A percentile compares a stretch with the other conserved stretches of the same genome.
Evolutionary conservation across 306 rosid genomes (phyloP).

Genomic region (Albizia julibrissin): DNA sequence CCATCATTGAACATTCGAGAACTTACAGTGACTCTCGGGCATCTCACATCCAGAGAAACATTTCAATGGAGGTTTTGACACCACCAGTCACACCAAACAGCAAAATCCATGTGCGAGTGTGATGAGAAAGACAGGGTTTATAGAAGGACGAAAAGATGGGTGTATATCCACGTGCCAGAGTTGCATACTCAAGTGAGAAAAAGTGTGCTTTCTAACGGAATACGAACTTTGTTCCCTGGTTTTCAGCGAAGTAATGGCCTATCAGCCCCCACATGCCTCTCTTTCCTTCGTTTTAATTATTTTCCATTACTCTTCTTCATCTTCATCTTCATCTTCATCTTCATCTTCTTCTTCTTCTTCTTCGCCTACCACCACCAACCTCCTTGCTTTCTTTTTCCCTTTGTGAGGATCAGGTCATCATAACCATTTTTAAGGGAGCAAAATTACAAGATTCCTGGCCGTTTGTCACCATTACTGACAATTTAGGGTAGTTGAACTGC

Average conservation of each 20-base stretch:
- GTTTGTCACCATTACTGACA: constrained; percentile 59
- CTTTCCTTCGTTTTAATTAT: constrained; percentile 21
- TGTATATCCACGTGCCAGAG: constrained; percentile 45
- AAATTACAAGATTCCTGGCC: constrained; percentile 68
- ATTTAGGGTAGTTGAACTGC: constrained; percentile 38
- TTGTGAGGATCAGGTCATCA: constrained; percentile 34
- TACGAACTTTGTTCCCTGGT: constrained; percentile 57
- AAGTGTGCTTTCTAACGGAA: constrained; percentile 33
- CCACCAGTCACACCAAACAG: constrained; percentile 51
- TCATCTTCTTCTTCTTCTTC: constrained; percentile 22
- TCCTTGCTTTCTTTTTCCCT: constrained; percentile 23
- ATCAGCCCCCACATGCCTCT: constrained; percentile 68
- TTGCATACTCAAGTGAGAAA: constrained; percentile 46
- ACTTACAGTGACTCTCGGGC: constrained; percentile 42
- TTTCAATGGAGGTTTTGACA: constrained; percentile 38
- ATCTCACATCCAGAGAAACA: constrained; percentile 34
- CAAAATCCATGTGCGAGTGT: constrained; percentile 33
- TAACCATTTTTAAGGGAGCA: constrained; percentile 48
- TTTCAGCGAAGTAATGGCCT: constrained; percentile 69
- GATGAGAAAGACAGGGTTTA: constrained; percentile 43
- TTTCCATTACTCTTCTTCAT: not conserved
- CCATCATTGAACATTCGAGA: constrained; percentile 30
- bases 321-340: constrained; percentile 28
- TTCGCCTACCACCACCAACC: constrained; percentile 41
- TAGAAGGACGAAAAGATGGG: constrained; percentile 47